Conservation (phyloP, 352 stramenopile genomes). For the Phytophthora cactorum region DNA sequence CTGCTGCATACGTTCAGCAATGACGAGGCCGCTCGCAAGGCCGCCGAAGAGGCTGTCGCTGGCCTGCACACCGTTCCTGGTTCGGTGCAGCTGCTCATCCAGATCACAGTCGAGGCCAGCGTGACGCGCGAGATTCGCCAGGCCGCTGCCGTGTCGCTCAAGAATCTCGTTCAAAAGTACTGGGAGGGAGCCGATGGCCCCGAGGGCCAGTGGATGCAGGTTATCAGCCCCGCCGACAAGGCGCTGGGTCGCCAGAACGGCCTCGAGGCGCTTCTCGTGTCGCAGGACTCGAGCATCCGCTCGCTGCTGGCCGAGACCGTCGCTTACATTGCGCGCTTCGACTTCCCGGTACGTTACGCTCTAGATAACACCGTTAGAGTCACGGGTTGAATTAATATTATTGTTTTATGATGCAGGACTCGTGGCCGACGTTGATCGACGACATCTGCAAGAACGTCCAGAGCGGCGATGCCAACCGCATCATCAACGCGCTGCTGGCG, state of each 20-base stretch:
- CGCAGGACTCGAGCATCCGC: constrained; percentile 47
- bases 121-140: constrained; percentile 90
- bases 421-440: constrained; percentile 93
- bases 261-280: constrained; percentile 69
- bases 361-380: not conserved
- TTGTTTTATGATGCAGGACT: constrained; percentile 37
- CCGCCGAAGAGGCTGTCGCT: constrained; percentile 73
- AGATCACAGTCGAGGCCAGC: constrained; percentile 76
- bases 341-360: constrained; percentile 88
- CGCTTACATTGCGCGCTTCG: constrained; percentile 93
- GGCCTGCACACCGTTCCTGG: constrained; percentile 80
- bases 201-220: constrained; percentile 72
- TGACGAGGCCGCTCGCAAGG: constrained; percentile 73
- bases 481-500: constrained; percentile 93
- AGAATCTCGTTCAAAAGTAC: constrained; percentile 96
- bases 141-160: constrained; percentile 94
- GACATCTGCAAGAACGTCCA: constrained; percentile 92
- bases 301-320: constrained; percentile 94
- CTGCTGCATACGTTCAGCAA: constrained; percentile 88
- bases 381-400: not conserved
- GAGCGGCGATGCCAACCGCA: constrained; percentile 83
- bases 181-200: constrained; percentile 89
- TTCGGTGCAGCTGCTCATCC: constrained; percentile 79
- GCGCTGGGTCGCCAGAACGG: constrained; percentile 70
- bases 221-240: constrained; percentile 76